Percentiles rank a stretch among this genome's conserved stretches.
These are phyloP conservation scores for Euphrasia arctica DNA, from an alignment of 305 asterid species.

Conservation along the genomic window DNA sequence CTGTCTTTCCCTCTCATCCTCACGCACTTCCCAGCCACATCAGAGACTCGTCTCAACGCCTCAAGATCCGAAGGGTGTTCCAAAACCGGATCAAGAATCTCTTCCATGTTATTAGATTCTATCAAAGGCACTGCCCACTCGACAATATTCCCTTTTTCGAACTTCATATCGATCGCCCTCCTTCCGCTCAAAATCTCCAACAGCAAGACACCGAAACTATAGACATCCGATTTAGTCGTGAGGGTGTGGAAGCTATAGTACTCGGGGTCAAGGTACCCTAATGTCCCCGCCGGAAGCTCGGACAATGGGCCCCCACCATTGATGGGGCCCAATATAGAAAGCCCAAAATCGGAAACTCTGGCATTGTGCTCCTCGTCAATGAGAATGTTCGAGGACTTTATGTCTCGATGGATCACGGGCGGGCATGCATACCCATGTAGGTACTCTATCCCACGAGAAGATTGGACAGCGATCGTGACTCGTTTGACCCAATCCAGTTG, in stretches of 20 bases:
- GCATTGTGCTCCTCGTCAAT: constrained; percentile 88
- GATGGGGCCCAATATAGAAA: constrained; percentile 68
- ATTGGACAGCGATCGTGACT: constrained; percentile 81
- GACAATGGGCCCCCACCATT: constrained; percentile 76
- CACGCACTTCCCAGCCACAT: constrained; percentile 68
- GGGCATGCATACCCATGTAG: constrained; percentile 89
- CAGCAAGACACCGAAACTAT: constrained; percentile 78
- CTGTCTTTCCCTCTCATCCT: constrained; percentile 89
- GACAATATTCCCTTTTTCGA: constrained; percentile 69
- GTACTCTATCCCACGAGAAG: constrained; percentile 77
- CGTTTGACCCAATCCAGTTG: constrained; percentile 74
- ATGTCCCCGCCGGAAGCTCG: constrained; percentile 78
- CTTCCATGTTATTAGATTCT: constrained; percentile 53
- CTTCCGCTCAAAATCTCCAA: constrained; percentile 74
- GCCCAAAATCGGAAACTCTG: constrained; percentile 77
- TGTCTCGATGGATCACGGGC: constrained; percentile 80
- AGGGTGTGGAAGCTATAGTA: constrained; percentile 76
- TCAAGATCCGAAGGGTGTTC: constrained; percentile 58
- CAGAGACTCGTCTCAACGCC: constrained; percentile 62
- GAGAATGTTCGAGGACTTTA: constrained; percentile 73
- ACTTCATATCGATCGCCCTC: constrained; percentile 75
- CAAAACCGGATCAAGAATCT: constrained; percentile 52
- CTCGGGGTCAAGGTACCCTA: constrained; percentile 83
- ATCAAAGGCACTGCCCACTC: constrained; percentile 88
- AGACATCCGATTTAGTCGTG: constrained; percentile 75